Evolutionary conservation across 495 filamentous ascomycete genomes (phyloP).

Genomic region (Podospora conica): DNA sequence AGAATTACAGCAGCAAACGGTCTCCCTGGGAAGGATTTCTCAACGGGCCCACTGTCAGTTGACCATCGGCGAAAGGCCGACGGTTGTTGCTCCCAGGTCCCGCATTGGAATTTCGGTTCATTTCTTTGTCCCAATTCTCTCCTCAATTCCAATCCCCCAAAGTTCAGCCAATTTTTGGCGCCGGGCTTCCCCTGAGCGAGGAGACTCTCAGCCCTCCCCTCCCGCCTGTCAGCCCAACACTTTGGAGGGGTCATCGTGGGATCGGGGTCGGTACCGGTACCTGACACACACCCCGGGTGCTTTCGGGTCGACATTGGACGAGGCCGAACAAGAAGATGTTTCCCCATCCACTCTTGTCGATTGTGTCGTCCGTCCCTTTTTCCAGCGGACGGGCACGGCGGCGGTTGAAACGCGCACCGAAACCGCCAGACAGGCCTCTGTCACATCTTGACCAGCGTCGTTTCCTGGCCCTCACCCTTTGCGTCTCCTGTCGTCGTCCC

Average conservation of each 20-base stretch:
- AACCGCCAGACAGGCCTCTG: slow-evolving; percentile 15
- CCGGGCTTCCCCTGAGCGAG: not conserved
- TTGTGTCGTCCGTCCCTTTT: not conserved
- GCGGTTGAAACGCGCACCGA: slow-evolving; percentile 17
- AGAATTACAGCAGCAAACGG: not conserved
- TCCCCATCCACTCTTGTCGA: not conserved
- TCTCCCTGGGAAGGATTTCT: not conserved
- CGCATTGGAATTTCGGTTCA: not conserved
- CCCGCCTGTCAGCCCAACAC: not conserved
- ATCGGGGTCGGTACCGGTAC: slow-evolving; percentile 1
- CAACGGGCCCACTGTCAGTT: not conserved
- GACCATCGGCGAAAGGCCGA: not conserved
- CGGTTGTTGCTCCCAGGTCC: too few species aligned
- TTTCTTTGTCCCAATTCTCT: not conserved
- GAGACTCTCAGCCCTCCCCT: not conserved
- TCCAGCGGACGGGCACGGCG: slow-evolving; percentile 2
- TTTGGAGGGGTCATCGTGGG: not conserved
- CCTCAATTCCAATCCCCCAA: not conserved
- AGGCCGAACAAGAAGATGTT: slow-evolving; percentile 1
- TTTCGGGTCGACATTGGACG: slow-evolving; percentile 14
- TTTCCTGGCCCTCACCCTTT: not conserved
- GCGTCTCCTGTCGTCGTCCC: not conserved
- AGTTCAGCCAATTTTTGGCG: not conserved
- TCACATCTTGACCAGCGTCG: slow-evolving; percentile 12
- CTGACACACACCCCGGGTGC: slow-evolving; percentile 8